Base-by-base conservation (phyloP, 169 alveolate species). In the Cryptosporidium sp. region DNA sequence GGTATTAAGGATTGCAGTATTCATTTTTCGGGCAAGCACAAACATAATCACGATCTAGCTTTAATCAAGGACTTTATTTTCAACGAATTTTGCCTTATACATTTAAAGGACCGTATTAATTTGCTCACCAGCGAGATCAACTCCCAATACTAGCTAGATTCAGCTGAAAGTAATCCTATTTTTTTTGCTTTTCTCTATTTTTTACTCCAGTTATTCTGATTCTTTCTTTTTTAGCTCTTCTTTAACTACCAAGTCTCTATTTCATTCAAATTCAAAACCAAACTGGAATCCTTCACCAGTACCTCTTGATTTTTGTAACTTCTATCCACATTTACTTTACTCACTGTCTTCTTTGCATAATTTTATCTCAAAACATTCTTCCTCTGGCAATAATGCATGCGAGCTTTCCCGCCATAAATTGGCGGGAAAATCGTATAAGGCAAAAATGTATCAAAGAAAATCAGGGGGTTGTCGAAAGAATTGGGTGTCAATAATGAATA, bases 1-100 rank as follows among this genome's bases (percentile, higher is more conserved):
- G 89, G 89, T 37, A 59, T 62, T 26, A 80, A 39, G 14, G 89
- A 80, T 14, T 62, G 70, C 45, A 62, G 18, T 29, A 80, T 80
- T 39, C 31, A 43, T 7, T 45, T 80, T 33, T 6, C 70, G 0
- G 89, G 70, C 37, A 59, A 62, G 23, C 71, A 65, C 50, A n/a
- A 65, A 33, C 71, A 65, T 35, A 59, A 37, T 10, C 48, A 50
- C 55, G 69, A 59, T 62, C 33, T 62, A 43, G 35, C 61, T 39
- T 48, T 45, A 26, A 65, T 80, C 37, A 62, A 35, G 55, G 52
- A 18, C 26, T 80, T 23, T n/a, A 65, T 80, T 29, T 59, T 62
- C n/a, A 52, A 80, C 35, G 21, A 39, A 9, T 80, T 62, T 41
- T 80, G 80, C 33, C 70, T 80, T 29, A 45, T 37, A 41, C 43